Percentiles rank a stretch among this genome's conserved stretches.
Conservation (phyloP, 768 basidiomycete genomes). For the Auricularia heimuer region DNA sequence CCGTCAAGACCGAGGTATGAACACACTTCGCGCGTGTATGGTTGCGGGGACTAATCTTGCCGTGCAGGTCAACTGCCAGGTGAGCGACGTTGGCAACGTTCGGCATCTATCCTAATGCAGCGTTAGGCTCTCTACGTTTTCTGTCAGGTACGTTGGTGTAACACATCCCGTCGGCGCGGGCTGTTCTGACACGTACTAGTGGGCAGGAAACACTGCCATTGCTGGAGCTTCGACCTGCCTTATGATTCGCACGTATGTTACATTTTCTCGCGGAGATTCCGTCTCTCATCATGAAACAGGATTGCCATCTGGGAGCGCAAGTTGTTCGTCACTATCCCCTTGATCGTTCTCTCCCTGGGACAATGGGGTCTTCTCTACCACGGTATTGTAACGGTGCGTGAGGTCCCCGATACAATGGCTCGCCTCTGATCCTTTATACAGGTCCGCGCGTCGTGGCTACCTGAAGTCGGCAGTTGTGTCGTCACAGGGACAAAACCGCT, state of each 20-base stretch:
- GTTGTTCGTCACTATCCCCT: constrained; percentile 34
- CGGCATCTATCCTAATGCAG: not conserved
- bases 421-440: constrained; percentile 8
- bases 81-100: constrained; percentile 14
- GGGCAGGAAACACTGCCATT: constrained; percentile 56
- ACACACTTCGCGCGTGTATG: not conserved
- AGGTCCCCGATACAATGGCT: not conserved
- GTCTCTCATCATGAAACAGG: constrained; percentile 24
- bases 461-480: constrained; percentile 30
- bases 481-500: constrained; percentile 45
- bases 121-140: constrained; percentile 53
- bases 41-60: not conserved
- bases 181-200: constrained; percentile 25
- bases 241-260: constrained; percentile 53
- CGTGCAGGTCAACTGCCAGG: constrained; percentile 47
- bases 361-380: constrained; percentile 63
- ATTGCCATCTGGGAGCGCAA: constrained; percentile 65
- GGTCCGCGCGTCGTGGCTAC: constrained; percentile 46
- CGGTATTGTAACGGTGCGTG: constrained; percentile 28
- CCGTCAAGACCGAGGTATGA: constrained; percentile 37
- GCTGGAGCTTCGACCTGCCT: constrained; percentile 56
- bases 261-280: not conserved
- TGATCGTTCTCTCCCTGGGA: constrained; percentile 45
- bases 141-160: constrained; percentile 40
- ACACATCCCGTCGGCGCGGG: no score